Evolutionary conservation across 306 rosid genomes (phyloP), one percentile per base, ranked within the genome.

Genomic region (Potentilla sterilis): DNA sequence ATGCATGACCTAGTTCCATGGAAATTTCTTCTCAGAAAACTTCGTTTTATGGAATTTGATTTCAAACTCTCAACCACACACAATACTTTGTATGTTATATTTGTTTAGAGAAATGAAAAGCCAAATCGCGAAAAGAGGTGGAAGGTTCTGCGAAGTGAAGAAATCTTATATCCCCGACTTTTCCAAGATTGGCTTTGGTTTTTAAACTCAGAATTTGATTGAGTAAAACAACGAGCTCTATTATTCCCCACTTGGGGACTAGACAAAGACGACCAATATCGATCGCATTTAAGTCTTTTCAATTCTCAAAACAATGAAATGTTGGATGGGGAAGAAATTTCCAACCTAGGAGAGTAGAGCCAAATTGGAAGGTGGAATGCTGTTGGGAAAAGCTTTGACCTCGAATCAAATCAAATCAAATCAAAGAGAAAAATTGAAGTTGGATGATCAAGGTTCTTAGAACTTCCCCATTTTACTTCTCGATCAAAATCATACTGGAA

Each of bases 351-450:
- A 59, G 67, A 32, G 48, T 48, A 15, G 37, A 18, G 67, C 44
- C 74, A 81, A 86, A 75, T 57, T 58, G 78, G 76, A 67, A 51
- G 58, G 58, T 42, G 49, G 67, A 44, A 55, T 54, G 73, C 0
- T 61, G 62, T 65, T 49, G 78, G 43, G 54, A 22, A 28, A 79
- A 74, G 78, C 67, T 78, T 78, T 78, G 73, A 72, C 77, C 81
- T 72, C 41, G 67, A 65, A 58, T 19, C 18, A 2, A 40, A 38
- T 59, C 42, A 69, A 65, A 58, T 19, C 18, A 2, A 40, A 38
- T 59, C 42, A 69, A 28, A 66, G 61, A 14, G 18, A 54, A 0
- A 34, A 21, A 5, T 2, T 10, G 58, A 72, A 58, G 58, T 52
- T 38, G 63, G 63, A 28, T 7, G 34, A 9, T 55, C 59, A 63